Evolutionary conservation across 2,329 filamentous ascomycete genomes (phyloP).

Genomic region (Fusarium ambrosium): DNA sequence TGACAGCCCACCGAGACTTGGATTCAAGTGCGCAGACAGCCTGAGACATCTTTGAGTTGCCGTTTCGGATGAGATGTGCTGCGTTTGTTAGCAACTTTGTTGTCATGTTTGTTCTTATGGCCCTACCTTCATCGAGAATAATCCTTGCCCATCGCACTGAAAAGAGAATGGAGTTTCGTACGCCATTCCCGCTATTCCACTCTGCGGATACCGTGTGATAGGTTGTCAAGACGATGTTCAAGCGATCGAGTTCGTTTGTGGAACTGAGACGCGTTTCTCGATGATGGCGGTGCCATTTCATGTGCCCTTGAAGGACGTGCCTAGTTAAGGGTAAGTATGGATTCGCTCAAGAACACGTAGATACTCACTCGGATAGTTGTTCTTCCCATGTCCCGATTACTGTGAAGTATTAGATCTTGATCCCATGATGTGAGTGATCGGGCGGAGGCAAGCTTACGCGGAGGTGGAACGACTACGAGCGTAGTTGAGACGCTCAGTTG

Average conservation of each 20-base stretch:
- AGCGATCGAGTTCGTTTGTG: conserved; percentile 16
- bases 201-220: conserved; percentile 58
- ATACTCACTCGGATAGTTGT: conserved; percentile 46
- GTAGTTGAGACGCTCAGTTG: conserved; percentile 25
- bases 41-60: conserved; percentile 30
- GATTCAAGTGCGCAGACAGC: conserved; percentile 56
- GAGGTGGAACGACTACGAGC: conserved; percentile 56
- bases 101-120: fast-evolving
- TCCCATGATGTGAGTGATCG: background rate
- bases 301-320: conserved; percentile 41
- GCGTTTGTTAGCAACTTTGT: background rate
- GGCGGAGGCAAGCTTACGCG: conserved; percentile 12
- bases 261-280: conserved; percentile 41
- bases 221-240: conserved; percentile 55
- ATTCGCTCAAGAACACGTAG: fast-evolving
- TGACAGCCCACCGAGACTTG: conserved; percentile 60
- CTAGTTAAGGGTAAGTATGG: background rate
- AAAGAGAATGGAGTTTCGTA: conserved; percentile 47
- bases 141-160: conserved; percentile 51
- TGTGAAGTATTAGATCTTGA: conserved; percentile 29
- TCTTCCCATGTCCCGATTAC: conserved; percentile 57
- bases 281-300: conserved; percentile 50
- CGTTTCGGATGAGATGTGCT: conserved; percentile 39
- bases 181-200: conserved; percentile 42
- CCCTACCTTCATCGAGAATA: conserved; percentile 36